Conservation (phyloP, 306 rosid genomes). For the Cucumis melo region DNA sequence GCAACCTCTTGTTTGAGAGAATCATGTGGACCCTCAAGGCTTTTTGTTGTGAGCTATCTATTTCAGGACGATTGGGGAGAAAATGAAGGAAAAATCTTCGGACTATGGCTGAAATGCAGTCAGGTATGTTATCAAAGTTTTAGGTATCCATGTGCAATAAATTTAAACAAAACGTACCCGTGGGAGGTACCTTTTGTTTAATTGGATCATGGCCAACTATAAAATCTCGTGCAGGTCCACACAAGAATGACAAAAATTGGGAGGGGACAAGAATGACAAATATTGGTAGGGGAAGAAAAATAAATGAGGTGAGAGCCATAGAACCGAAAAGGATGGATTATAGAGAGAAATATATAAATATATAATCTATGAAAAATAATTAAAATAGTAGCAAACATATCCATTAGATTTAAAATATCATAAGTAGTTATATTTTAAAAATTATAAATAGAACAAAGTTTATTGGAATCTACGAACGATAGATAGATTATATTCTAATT, state of each 20-base stretch:
- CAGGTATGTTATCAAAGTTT: not conserved
- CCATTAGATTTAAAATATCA: too few relatives aligned
- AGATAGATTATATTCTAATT: too few relatives aligned
- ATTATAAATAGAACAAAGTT: too few relatives aligned
- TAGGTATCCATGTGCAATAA: not conserved
- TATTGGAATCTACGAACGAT: too few relatives aligned
- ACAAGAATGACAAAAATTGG: not conserved
- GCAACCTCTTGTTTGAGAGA: not conserved
- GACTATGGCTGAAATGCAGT: not conserved
- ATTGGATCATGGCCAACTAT: not conserved
- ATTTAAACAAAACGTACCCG: not conserved
- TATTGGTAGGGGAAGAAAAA: not conserved
- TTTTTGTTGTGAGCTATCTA: not conserved
- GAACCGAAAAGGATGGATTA: not conserved
- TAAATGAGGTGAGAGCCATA: too few relatives aligned
- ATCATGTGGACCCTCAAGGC: not conserved
- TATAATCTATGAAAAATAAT: not conserved
- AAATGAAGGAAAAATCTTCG: not conserved
- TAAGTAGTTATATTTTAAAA: too few relatives aligned
- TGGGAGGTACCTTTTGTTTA: not conserved
- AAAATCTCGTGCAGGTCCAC: not conserved
- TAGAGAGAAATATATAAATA: not conserved
- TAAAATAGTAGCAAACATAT: too few relatives aligned
- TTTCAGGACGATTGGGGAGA: not conserved
- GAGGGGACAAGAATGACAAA: not conserved